These are phyloP conservation scores for Wallacemonas collosoma DNA, from an alignment of 208 protist genomes.

Conservation along the genomic window DNA sequence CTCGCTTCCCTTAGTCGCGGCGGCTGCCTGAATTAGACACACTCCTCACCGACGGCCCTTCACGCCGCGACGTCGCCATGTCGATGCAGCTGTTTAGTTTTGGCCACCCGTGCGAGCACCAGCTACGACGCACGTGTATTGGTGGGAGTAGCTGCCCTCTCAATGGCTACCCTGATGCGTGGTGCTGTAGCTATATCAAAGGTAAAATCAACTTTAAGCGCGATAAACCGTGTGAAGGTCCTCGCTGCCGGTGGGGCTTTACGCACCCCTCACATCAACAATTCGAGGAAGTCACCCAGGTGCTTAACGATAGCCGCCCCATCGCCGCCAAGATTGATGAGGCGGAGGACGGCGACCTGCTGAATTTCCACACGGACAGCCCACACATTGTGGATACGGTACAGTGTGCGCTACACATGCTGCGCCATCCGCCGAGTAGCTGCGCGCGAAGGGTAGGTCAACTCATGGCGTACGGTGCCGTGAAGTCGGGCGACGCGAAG, in stretches of 20 bases:
- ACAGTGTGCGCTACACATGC: slow-evolving; percentile 88
- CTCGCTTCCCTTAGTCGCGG: no score
- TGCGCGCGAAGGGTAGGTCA: slow-evolving; percentile 72
- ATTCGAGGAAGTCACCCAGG: slow-evolving; percentile 86
- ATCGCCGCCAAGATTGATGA: slow-evolving; percentile 85
- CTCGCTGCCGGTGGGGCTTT: slow-evolving; percentile 86
- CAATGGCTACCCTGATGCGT: slow-evolving; percentile 86
- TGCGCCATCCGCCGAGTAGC: slow-evolving; percentile 71
- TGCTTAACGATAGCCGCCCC: slow-evolving; percentile 79
- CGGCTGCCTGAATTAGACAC: no score
- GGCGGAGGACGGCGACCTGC: slow-evolving; percentile 64
- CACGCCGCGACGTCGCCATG: slow-evolving; percentile 23
- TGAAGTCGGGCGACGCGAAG: slow-evolving; percentile 70
- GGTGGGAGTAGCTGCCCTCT: slow-evolving; percentile 84
- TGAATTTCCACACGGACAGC: slow-evolving; percentile 77
- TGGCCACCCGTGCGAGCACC: slow-evolving; percentile 90
- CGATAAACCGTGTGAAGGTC: slow-evolving; percentile 89
- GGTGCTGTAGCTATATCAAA: slow-evolving; percentile 92
- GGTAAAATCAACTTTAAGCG: slow-evolving; percentile 92
- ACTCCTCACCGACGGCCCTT: no score
- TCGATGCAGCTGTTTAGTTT: slow-evolving; percentile 89
- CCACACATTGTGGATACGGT: slow-evolving; percentile 85
- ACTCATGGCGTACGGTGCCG: slow-evolving; percentile 80
- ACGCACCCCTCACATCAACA: slow-evolving; percentile 76
- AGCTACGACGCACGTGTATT: slow-evolving; percentile 85